Conservation (phyloP, 805 yeast genomes). For the Yarrowia hollandica region DNA sequence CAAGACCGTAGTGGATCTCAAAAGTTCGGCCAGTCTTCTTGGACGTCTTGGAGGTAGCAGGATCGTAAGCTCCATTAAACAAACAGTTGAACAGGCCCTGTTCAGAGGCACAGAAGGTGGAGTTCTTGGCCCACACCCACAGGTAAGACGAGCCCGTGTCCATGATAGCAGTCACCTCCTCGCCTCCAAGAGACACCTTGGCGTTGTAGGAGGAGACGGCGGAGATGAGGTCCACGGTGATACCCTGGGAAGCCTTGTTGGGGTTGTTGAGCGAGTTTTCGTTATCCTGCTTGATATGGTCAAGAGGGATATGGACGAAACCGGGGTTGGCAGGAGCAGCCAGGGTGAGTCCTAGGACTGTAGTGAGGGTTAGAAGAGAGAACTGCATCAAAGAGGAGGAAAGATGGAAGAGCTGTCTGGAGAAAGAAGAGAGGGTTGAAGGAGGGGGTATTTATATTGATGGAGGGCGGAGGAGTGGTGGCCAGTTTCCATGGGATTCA, state of each 20-base stretch:
- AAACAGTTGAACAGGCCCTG: neutral
- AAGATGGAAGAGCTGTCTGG: neutral
- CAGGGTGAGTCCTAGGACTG: neutral
- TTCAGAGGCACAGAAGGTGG: slow-evolving; percentile 43
- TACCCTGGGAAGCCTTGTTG: neutral
- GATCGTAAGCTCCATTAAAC: neutral
- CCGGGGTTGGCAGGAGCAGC: slow-evolving; percentile 12
- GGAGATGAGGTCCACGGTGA: slow-evolving; percentile 30
- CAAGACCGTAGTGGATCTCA: neutral
- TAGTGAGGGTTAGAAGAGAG: neutral
- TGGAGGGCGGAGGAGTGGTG: too few relatives aligned
- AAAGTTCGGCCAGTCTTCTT: neutral
- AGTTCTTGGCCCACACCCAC: slow-evolving; percentile 32
- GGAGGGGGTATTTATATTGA: neutral
- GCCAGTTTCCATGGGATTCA: too few relatives aligned
- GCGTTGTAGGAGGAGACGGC: slow-evolving; percentile 33
- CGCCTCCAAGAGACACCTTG: slow-evolving; percentile 47
- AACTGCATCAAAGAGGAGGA: neutral
- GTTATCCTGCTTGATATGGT: neutral
- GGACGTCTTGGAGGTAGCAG: neutral
- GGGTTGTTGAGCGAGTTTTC: neutral
- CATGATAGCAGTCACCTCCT: neutral
- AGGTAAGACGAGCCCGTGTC: neutral
- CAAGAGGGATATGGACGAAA: neutral
- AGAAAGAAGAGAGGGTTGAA: neutral